Evolutionary conservation across 371 early-diverging fungal genomes (phyloP).

Genomic region (Mucor circinelloides): DNA sequence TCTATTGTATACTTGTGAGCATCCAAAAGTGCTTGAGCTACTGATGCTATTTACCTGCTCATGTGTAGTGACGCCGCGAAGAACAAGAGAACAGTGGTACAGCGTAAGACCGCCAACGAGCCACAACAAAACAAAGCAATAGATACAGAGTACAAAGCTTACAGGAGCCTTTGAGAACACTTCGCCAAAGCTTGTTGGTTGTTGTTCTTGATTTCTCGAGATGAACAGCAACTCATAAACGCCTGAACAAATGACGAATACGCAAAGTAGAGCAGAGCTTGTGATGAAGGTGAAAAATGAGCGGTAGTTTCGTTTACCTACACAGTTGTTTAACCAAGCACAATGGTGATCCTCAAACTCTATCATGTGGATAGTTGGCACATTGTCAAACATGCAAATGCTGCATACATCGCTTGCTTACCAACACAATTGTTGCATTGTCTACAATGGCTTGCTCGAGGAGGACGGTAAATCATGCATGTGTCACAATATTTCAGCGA

Average conservation of each 20-base stretch:
- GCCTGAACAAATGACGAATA: slow-evolving; percentile 59
- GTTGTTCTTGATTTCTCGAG: slow-evolving; percentile 19
- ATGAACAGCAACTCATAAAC: slow-evolving; percentile 62
- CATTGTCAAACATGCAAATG: neutral
- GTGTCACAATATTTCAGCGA: slow-evolving; percentile 92
- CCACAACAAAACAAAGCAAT: slow-evolving; percentile 62
- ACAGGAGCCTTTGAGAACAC: slow-evolving; percentile 43
- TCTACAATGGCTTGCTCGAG: slow-evolving; percentile 87
- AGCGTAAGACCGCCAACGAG: slow-evolving; percentile 70
- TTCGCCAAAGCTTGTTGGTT: slow-evolving; percentile 19
- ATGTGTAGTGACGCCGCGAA: slow-evolving; percentile 83
- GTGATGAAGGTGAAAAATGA: slow-evolving; percentile 79
- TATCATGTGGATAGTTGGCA: slow-evolving; percentile 8
- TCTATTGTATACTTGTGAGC: too few species aligned
- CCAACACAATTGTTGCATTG: slow-evolving; percentile 92
- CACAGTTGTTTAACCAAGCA: slow-evolving; percentile 92
- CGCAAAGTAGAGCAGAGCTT: slow-evolving; percentile 54
- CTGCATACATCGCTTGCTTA: slow-evolving; percentile 16
- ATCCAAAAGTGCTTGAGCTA: neutral
- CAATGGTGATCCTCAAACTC: slow-evolving; percentile 92
- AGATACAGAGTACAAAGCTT: slow-evolving; percentile 66
- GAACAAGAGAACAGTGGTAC: slow-evolving; percentile 77
- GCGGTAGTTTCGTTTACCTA: slow-evolving; percentile 90
- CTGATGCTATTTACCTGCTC: slow-evolving; percentile 63
- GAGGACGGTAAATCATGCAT: slow-evolving; percentile 90